Conservation (phyloP, 768 basidiomycete species). For the Russula sp. region DNA sequence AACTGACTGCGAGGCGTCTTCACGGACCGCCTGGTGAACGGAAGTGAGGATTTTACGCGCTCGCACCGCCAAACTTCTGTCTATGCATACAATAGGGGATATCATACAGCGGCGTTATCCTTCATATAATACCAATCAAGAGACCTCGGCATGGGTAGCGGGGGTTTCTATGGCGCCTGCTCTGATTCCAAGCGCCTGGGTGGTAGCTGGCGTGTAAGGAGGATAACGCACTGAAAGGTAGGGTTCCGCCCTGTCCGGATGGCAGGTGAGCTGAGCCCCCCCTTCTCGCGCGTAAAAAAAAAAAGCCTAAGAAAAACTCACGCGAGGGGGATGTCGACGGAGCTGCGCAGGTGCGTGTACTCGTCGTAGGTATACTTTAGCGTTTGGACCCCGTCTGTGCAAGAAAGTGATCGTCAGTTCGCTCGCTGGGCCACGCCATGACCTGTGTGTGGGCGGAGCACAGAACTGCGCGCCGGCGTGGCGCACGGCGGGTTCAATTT, state of each 20-base stretch:
- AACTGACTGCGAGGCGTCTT: neutral
- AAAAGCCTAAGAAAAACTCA: slow-evolving; percentile 29
- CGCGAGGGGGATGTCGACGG: slow-evolving; percentile 55
- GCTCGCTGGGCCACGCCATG: no score
- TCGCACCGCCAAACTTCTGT: neutral
- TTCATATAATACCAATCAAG: neutral
- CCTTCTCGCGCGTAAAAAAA: neutral
- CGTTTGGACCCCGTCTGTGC: slow-evolving; percentile 27
- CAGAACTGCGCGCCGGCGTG: no score
- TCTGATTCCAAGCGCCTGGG: neutral
- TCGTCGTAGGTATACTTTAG: slow-evolving; percentile 31
- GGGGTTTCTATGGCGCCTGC: slow-evolving; percentile 4
- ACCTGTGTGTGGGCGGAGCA: no score
- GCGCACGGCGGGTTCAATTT: no score
- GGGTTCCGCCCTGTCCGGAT: slow-evolving; percentile 40
- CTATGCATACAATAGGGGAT: neutral
- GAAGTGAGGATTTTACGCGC: neutral
- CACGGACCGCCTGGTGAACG: neutral
- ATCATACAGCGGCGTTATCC: neutral
- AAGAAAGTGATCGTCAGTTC: neutral
- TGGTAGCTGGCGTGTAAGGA: slow-evolving; percentile 45
- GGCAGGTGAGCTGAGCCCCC: neutral
- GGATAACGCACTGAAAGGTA: slow-evolving; percentile 51
- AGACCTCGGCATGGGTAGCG: neutral
- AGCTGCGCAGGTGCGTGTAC: slow-evolving; percentile 46